Percentiles rank a stretch among this genome's conserved stretches.
phyloP scores from a whole-genome alignment of 2,329 filamentous ascomycete species.

The Colletotrichum abscissum region DNA sequence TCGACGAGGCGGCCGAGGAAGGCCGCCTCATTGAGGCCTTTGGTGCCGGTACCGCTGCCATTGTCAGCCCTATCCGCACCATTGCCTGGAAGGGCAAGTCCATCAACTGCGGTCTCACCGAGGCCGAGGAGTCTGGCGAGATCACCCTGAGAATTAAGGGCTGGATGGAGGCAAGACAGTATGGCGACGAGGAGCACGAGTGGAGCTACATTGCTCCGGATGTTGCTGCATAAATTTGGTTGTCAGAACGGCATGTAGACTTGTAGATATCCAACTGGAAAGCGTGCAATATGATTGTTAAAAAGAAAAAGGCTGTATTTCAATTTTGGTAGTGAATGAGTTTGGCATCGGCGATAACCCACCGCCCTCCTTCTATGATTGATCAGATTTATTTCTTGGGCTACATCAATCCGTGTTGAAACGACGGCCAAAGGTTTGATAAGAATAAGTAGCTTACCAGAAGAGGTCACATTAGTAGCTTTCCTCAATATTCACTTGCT shows the following conservation, averaged over 20 bases:
- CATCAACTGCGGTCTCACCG: conserved; percentile 85
- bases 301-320: conserved; percentile 19
- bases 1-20: conserved; percentile 83
- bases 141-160: conserved; percentile 89
- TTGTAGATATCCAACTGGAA: conserved; percentile 28
- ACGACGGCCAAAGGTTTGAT: neutral
- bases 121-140: conserved; percentile 87
- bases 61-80: conserved; percentile 88
- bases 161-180: conserved; percentile 97
- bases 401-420: neutral
- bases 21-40: conserved; percentile 93
- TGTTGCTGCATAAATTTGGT: conserved; percentile 46
- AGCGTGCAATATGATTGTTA: conserved; percentile 28
- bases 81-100: conserved; percentile 89
- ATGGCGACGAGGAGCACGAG: conserved; percentile 89
- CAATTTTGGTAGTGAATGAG: neutral
- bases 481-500: neutral
- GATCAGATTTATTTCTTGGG: neutral
- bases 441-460: neutral
- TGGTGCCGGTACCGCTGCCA: conserved; percentile 91
- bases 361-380: neutral
- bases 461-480: neutral
- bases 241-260: conserved; percentile 21
- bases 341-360: neutral
- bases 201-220: conserved; percentile 77